Conservation (phyloP, 1,284 basidiomycete genomes). For the Rhodotorula sp. region DNA sequence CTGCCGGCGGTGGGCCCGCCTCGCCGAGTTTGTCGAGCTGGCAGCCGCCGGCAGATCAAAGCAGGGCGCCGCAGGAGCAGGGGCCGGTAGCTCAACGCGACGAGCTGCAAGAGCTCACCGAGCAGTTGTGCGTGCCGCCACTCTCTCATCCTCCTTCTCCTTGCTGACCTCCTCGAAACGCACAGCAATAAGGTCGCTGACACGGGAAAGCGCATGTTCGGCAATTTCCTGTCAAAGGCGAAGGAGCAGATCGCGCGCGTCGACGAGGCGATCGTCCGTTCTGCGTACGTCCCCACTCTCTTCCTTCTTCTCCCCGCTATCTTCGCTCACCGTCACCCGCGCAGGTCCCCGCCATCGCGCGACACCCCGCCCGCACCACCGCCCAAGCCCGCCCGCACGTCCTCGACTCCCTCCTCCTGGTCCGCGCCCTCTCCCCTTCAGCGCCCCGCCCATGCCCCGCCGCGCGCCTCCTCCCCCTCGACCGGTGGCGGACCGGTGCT, state of each 20-base stretch:
- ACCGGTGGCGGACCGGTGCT: not conserved
- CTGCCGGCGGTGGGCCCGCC: not conserved
- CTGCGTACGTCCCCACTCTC: constrained; percentile 16
- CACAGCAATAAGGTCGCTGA: constrained; percentile 38
- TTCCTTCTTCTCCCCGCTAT: too few relatives aligned
- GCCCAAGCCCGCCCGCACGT: constrained; percentile 1
- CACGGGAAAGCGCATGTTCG: constrained; percentile 37
- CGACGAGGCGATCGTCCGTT: constrained; percentile 26
- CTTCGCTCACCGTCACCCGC: not conserved
- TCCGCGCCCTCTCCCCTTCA: not conserved
- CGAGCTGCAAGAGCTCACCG: constrained; percentile 35
- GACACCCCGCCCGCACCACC: constrained; percentile 8
- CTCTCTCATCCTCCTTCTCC: not conserved
- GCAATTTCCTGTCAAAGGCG: constrained; percentile 24
- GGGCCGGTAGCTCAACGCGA: constrained; percentile 10
- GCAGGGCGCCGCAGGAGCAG: not conserved
- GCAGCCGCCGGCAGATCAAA: constrained; percentile 11
- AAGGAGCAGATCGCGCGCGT: constrained; percentile 33
- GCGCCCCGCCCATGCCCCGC: not conserved
- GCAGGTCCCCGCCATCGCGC: constrained; percentile 10
- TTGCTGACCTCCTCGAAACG: not conserved
- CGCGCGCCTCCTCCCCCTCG: not conserved
- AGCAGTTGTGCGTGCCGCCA: constrained; percentile 33
- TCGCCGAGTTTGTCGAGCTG: constrained; percentile 18
- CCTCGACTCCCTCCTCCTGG: not conserved